phyloP scores from a whole-genome alignment of 139 green algal genomes.

The Chlorella vulgaris region DNA sequence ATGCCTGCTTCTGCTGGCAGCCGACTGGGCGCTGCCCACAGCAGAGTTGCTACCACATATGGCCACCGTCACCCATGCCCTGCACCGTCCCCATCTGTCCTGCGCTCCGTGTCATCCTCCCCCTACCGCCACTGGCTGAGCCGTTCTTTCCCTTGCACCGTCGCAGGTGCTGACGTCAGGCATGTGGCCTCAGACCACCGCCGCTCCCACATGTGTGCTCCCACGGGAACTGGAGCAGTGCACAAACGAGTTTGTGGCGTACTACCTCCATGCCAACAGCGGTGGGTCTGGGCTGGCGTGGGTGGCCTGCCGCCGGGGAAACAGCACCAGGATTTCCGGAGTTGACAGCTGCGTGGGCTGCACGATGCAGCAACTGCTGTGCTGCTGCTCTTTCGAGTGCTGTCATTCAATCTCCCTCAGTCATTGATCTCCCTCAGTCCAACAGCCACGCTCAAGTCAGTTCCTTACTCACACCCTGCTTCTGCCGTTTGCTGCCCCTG shows the following conservation, averaged over 20 bases:
- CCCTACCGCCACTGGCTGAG: background rate
- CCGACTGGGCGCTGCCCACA: no score
- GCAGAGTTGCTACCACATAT: no score
- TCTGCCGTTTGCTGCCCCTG: background rate
- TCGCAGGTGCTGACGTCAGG: slow-evolving; percentile 94
- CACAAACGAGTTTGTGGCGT: slow-evolving; percentile 80
- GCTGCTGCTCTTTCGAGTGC: no score
- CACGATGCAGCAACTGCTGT: background rate
- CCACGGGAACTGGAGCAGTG: slow-evolving; percentile 80
- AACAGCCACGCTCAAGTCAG: no score
- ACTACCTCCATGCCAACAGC: slow-evolving; percentile 76
- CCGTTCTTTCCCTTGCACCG: background rate
- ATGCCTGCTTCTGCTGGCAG: no score
- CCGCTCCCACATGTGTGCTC: slow-evolving; percentile 80
- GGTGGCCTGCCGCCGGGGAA: background rate
- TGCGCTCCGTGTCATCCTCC: background rate
- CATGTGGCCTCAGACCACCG: slow-evolving; percentile 82
- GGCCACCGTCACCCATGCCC: no score
- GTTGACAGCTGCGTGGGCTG: background rate
- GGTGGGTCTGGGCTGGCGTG: background rate
- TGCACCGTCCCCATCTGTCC: background rate
- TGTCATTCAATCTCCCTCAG: no score
- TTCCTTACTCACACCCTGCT: background rate
- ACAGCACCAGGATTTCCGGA: no score
- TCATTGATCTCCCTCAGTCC: no score